These are phyloP conservation scores for Candida pini DNA, from an alignment of 805 yeast species.

Conservation along the genomic window DNA sequence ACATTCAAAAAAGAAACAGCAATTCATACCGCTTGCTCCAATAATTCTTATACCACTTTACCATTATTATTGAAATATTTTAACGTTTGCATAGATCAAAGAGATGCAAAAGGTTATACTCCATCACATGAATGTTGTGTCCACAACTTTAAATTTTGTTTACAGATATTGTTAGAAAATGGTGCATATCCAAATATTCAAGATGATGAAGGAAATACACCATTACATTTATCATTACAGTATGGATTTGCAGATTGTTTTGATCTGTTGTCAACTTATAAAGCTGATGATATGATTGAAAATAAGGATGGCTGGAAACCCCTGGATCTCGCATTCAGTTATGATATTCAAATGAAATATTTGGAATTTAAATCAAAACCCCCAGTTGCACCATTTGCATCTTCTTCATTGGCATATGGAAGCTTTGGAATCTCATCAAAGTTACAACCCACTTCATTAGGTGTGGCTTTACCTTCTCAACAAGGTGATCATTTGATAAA, in stretches of 20 bases:
- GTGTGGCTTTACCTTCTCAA: too few species aligned
- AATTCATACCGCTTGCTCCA: slow-evolving; percentile 61
- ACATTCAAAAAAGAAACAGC: slow-evolving; percentile 59
- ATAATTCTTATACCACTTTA: slow-evolving; percentile 56
- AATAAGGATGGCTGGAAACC: slow-evolving; percentile 66
- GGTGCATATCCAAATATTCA: slow-evolving; percentile 73
- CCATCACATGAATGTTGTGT: slow-evolving; percentile 67
- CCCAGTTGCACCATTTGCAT: too few species aligned
- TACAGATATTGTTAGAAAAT: slow-evolving; percentile 58
- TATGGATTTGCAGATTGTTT: slow-evolving; percentile 57
- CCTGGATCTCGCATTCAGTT: slow-evolving; percentile 50
- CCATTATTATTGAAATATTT: slow-evolving; percentile 66
- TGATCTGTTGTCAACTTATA: slow-evolving; percentile 43
- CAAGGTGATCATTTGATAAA: too few species aligned
- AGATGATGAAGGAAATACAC: slow-evolving; percentile 74
- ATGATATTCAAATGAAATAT: slow-evolving; percentile 42
- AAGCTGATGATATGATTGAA: slow-evolving; percentile 40
- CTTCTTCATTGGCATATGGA: too few species aligned
- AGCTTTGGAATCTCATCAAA: too few species aligned
- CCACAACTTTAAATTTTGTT: slow-evolving; percentile 55
- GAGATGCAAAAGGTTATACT: slow-evolving; percentile 44
- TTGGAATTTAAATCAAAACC: slow-evolving; percentile 24
- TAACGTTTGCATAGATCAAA: slow-evolving; percentile 40
- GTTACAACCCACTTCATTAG: too few species aligned
- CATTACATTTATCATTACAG: slow-evolving; percentile 78